Evolutionary conservation across 768 basidiomycete species (phyloP).

Genomic region (Lentinula sp.): DNA sequence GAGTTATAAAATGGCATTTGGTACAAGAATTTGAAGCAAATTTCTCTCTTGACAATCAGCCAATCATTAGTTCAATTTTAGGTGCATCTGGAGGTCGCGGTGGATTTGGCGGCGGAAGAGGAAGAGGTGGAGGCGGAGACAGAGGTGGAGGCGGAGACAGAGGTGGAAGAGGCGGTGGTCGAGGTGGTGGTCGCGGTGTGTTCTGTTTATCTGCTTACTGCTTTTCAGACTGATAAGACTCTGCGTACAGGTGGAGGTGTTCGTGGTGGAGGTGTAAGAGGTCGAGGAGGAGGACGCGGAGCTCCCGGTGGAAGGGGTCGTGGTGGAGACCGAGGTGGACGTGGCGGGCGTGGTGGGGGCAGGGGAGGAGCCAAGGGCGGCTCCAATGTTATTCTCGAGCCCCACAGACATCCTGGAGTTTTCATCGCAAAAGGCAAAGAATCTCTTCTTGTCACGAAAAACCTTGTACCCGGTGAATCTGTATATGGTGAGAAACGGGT

Average conservation of each 20-base stretch:
- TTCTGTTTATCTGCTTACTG: slow-evolving; percentile 5
- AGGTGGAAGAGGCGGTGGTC: slow-evolving; percentile 24
- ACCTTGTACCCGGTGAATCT: slow-evolving; percentile 94
- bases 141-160: slow-evolving; percentile 30
- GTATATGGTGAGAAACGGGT: slow-evolving; percentile 99
- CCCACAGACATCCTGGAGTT: slow-evolving; percentile 90
- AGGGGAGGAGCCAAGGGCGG: slow-evolving; percentile 76
- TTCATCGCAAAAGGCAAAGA: slow-evolving; percentile 99
- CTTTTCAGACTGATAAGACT: slow-evolving; percentile 6
- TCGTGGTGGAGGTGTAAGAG: slow-evolving; percentile 31
- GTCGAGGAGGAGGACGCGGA: slow-evolving; percentile 29
- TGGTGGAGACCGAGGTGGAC: slow-evolving; percentile 38
- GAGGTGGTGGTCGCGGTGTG: slow-evolving; percentile 20
- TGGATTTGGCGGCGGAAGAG: slow-evolving; percentile 53
- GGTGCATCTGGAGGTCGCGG: slow-evolving; percentile 72
- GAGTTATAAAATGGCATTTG: slow-evolving; percentile 4
- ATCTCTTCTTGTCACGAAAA: slow-evolving; percentile 94
- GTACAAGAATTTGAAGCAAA: background rate
- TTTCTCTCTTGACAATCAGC: background rate
- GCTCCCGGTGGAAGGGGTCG: slow-evolving; percentile 34
- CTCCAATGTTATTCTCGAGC: slow-evolving; percentile 86
- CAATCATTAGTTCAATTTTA: slow-evolving; percentile 10
- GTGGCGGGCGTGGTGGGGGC: slow-evolving; percentile 54
- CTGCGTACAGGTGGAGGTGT: slow-evolving; percentile 20
- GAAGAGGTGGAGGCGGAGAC: slow-evolving; percentile 29